These are phyloP conservation scores for Trichoderma reesei DNA, from an alignment of 495 filamentous ascomycete species.

Conservation along the genomic window DNA sequence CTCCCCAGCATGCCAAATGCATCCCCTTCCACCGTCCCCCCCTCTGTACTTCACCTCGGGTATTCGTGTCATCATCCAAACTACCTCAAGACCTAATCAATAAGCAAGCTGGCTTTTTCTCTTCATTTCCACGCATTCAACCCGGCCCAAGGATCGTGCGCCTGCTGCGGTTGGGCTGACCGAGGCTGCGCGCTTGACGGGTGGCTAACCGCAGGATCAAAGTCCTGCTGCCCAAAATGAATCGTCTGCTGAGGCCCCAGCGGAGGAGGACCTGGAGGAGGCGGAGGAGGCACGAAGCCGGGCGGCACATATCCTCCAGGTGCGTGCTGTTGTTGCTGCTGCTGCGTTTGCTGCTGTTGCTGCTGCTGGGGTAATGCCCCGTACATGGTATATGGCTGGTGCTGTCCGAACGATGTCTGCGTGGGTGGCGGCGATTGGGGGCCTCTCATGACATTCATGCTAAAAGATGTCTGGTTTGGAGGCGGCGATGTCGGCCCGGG, in stretches of 20 bases:
- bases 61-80: background rate
- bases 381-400: conserved; percentile 31
- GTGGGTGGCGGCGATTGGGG: conserved; percentile 46
- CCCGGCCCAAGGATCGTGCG: conserved; percentile 73
- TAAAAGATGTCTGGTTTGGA: conserved; percentile 35
- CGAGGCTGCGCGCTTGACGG: conserved; percentile 28
- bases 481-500: conserved; percentile 40
- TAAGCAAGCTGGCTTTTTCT: background rate
- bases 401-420: conserved; percentile 35
- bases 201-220: conserved; percentile 27
- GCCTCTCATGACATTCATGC: conserved; percentile 32
- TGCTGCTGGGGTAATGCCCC: conserved; percentile 21
- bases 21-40: background rate
- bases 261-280: conserved; percentile 73
- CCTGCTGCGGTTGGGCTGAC: conserved; percentile 36
- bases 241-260: conserved; percentile 59
- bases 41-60: background rate
- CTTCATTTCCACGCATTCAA: conserved; percentile 75
- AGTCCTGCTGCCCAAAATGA: conserved; percentile 28
- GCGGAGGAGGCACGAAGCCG: conserved; percentile 85
- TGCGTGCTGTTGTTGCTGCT: conserved; percentile 15
- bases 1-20: background rate
- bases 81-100: too few relatives aligned
- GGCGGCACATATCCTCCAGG: conserved; percentile 50
- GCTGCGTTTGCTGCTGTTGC: conserved; percentile 18